A percentile compares a stretch with the other conserved stretches of the same genome.
phyloP scores from a whole-genome alignment of 2,329 filamentous ascomycete species.

The Diaporthe longicolla region DNA sequence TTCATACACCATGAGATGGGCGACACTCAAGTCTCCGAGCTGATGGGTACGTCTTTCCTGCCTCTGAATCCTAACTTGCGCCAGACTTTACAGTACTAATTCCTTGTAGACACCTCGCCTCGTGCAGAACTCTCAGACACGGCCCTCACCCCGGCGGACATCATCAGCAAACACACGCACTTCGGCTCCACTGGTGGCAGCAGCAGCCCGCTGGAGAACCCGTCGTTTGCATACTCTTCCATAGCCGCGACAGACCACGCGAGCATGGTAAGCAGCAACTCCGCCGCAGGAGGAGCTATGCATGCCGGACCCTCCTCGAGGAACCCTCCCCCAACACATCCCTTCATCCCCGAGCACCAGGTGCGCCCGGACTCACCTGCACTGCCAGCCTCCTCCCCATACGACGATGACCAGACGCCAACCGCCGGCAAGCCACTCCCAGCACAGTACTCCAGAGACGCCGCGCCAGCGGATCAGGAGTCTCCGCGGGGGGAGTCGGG shows the following conservation, averaged over 20 bases:
- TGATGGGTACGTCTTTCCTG: conserved; percentile 57
- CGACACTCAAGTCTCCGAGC: conserved; percentile 61
- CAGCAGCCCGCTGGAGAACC: conserved; percentile 49
- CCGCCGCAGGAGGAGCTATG: conserved; percentile 42
- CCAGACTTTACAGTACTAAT: conserved; percentile 24
- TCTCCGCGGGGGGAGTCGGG: conserved; percentile 53
- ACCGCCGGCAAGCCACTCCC: conserved; percentile 42
- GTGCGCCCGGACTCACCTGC: conserved; percentile 38
- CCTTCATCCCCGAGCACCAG: conserved; percentile 1
- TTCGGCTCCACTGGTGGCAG: conserved; percentile 46
- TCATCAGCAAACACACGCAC: conserved; percentile 55
- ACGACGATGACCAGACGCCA: conserved; percentile 43
- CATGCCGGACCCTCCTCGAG: conserved; percentile 35
- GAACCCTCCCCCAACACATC: conserved; percentile 22
- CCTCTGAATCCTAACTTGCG: neutral
- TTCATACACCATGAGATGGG: conserved; percentile 56
- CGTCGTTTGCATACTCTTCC: conserved; percentile 49
- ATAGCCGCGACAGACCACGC: conserved; percentile 50
- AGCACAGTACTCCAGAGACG: conserved; percentile 35
- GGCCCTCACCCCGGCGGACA: conserved; percentile 55
- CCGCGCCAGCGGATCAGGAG: conserved; percentile 36
- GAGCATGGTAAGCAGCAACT: conserved; percentile 47
- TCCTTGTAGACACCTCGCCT: conserved; percentile 57
- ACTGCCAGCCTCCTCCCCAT: conserved; percentile 40
- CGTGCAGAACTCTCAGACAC: conserved; percentile 62